These are phyloP conservation scores for Fomitopsis pinicola DNA, from an alignment of 1,284 basidiomycete genomes.

Conservation along the genomic window DNA sequence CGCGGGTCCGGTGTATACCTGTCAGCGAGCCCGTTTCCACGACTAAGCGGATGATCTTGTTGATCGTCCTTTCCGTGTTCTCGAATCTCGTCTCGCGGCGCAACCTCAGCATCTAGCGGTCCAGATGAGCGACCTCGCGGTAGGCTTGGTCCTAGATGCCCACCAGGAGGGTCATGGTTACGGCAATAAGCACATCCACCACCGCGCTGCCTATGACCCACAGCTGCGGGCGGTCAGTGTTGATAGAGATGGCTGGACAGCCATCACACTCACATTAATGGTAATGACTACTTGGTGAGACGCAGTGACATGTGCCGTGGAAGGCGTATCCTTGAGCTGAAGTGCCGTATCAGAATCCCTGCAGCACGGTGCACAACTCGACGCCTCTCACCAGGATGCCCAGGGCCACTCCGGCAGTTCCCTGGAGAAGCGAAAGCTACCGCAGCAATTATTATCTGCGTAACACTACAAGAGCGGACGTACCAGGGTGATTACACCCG, in stretches of 20 bases:
- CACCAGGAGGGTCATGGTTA: background rate
- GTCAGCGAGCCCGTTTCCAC: background rate
- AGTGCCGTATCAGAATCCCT: background rate
- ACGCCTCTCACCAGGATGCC: background rate
- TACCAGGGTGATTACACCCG: background rate
- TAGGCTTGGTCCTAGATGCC: background rate
- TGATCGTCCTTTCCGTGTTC: background rate
- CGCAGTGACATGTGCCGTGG: background rate
- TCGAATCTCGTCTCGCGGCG: background rate
- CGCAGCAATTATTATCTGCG: background rate
- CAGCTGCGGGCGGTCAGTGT: background rate
- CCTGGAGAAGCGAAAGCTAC: background rate
- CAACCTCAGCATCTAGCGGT: background rate
- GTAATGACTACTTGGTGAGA: background rate
- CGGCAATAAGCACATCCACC: background rate
- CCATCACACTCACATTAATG: background rate
- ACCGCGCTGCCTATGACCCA: background rate
- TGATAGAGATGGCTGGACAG: background rate
- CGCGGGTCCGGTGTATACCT: background rate
- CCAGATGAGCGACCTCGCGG: background rate
- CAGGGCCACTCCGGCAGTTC: background rate
- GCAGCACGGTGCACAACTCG: background rate
- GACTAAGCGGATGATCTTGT: background rate
- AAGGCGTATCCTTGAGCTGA: background rate
- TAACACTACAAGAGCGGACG: background rate